phyloP scores from a whole-genome alignment of 805 yeast species.

The Maudiozyma bulderi region DNA sequence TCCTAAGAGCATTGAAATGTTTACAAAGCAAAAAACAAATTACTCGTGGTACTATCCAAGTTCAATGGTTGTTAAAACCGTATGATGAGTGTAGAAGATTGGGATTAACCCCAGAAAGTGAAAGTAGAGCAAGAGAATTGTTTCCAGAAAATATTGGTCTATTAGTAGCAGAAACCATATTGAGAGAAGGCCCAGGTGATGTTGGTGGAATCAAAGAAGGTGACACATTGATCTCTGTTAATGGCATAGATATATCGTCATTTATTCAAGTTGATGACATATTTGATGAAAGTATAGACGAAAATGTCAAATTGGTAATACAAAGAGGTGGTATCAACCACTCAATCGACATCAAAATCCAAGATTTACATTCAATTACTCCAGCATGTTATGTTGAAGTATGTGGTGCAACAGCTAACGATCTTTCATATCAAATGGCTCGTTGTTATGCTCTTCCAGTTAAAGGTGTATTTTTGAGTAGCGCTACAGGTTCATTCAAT shows the following conservation, averaged over 20 bases:
- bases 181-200: constrained; percentile 82
- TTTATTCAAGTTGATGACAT: constrained; percentile 79
- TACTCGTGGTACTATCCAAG: constrained; percentile 87
- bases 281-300: constrained; percentile 61
- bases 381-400: constrained; percentile 75
- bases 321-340: constrained; percentile 68
- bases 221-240: constrained; percentile 68
- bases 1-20: constrained; percentile 69
- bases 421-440: constrained; percentile 81
- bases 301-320: constrained; percentile 44
- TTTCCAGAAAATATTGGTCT: constrained; percentile 74
- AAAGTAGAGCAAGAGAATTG: constrained; percentile 51
- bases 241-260: constrained; percentile 52
- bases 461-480: constrained; percentile 69
- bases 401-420: constrained; percentile 80
- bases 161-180: constrained; percentile 69
- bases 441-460: constrained; percentile 77
- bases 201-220: constrained; percentile 62
- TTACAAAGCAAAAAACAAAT: constrained; percentile 50
- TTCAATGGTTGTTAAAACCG: constrained; percentile 79
- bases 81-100: constrained; percentile 84
- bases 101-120: constrained; percentile 71
- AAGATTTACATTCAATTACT: constrained; percentile 71
- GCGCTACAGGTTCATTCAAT: constrained; percentile 69
- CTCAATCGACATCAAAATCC: constrained; percentile 44